Evolutionary conservation across 768 basidiomycete species (phyloP), one percentile per base, ranked within the genome.

Genomic region (Grammothele lineata): DNA sequence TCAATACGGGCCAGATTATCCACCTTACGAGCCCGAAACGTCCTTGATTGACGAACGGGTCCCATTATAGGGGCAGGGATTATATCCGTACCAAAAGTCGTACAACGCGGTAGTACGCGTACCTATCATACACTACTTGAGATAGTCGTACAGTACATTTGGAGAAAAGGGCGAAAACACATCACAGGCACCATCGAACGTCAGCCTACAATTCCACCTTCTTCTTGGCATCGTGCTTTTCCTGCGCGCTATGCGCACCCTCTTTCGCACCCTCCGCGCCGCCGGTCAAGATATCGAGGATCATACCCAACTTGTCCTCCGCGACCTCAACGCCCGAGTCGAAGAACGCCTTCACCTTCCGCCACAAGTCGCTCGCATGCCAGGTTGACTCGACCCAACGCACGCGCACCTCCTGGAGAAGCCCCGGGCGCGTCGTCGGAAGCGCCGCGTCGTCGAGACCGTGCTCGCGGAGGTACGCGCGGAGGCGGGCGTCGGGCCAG

Each of bases 401-500:
- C 56, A 91, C 81, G 30, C 87, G 84, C 1, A 77, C 77, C 66
- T 90, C 85, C 70, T 88, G 88, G 26, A 98, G 74, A 17, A 96
- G 77, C n/a, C 83, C 83, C 0, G 88, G 80, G 27, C 92, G 80
- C 3, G 59, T 63, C 1, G 73, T 77, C 1, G 86, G 83, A 34
- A 89, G 71, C 40, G 72, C 70, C n/a, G 73, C 73, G 56, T 94
- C 91, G 51, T 75, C 70, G 23, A 95, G 59, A 40, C 85, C 87
- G 53, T 79, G 77, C 59, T 87, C 80, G 36, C 92, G 77, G 17
- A 97, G 76, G 66, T 89, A 96, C 1, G 87, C 92, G 37, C 93
- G 84, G 22, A 98, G 80, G 25, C 94, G 78, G 3, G 93, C 89
- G 59, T 97, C 94, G 11, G 91, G 89, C 95, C 95, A 98, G 9